Evolutionary conservation across 306 rosid species (phyloP), one percentile per base, ranked within the genome.

Genomic region (Geum urbanum): DNA sequence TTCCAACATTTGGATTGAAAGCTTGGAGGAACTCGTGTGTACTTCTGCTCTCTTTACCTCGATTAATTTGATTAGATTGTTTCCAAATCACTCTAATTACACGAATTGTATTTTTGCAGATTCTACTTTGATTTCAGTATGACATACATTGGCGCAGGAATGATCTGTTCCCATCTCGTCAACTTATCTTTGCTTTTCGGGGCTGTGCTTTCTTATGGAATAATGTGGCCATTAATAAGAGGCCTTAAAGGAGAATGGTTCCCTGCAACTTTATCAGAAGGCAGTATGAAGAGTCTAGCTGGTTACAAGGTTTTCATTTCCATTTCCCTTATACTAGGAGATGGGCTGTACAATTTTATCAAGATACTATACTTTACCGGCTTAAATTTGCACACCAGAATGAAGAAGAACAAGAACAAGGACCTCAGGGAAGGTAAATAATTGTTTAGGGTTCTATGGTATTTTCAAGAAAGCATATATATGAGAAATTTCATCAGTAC

Each of bases 291-390:
- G 84, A 91, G 99, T 72, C 89, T 95, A 32, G 89, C 77, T 63
- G 99, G 99, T 46, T 95, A 95, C 79, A 95, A 95, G 97, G 97
- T 94, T 70, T 91, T 95, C 60, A 78, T 95, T 85, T 91, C 99
- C 67, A 95, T 95, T 46, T 72, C 97, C 27, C 74, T 95, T 79
- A 87, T 95, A 69, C 99, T 95, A 39, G 99, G 99, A 63, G 99
- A 95, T 24, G 99, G 99, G 45, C 87, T 95, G 32, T 95, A 95
- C 84, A 91, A 95, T 80, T 95, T 95, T 81, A 73, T 87, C 78
- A 91, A 91, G 85, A 90, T 91, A 57, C 69, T 95, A 41, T 82
- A 72, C 69, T 87, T 83, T 86, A 91, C 89, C 2, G 78, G 71
- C 72, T 56, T 73, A 41, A 95, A 82, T 80, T 80, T 95, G 55